phyloP scores from a whole-genome alignment of 1,139 yeast genomes.

The Barnettozyma hawaiiensis region DNA sequence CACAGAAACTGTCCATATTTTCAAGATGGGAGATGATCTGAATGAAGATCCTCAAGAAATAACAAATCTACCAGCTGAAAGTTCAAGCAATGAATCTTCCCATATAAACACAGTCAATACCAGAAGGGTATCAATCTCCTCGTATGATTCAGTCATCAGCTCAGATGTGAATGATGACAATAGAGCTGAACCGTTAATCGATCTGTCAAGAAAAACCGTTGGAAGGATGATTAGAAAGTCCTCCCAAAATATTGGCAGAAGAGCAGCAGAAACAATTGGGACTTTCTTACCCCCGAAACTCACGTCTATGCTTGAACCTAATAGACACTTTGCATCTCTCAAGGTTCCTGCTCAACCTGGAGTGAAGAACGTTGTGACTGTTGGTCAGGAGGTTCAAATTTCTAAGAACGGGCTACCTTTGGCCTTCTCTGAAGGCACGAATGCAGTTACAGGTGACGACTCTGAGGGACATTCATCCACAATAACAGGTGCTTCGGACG shows the following conservation, averaged over 20 bases:
- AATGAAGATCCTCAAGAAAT: slow-evolving; percentile 6
- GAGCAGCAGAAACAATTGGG: slow-evolving; percentile 87
- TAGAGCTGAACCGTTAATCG: slow-evolving; percentile 56
- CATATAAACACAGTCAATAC: slow-evolving; percentile 23
- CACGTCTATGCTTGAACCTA: slow-evolving; percentile 83
- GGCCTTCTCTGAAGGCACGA: slow-evolving; percentile 13
- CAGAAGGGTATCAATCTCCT: slow-evolving; percentile 29
- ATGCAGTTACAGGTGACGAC: slow-evolving; percentile 1
- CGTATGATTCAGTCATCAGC: slow-evolving; percentile 31
- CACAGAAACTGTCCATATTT: slow-evolving; percentile 89
- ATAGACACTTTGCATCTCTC: slow-evolving; percentile 88
- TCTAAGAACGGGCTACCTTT: slow-evolving; percentile 24
- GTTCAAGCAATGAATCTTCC: slow-evolving; percentile 29
- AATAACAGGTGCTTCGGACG: neutral
- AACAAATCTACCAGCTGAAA: slow-evolving; percentile 22
- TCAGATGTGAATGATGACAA: slow-evolving; percentile 33
- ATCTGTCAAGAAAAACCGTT: slow-evolving; percentile 62
- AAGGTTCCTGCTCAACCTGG: slow-evolving; percentile 68
- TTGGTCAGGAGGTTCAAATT: slow-evolving; percentile 38
- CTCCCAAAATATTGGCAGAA: slow-evolving; percentile 49
- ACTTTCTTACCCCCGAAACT: slow-evolving; percentile 80
- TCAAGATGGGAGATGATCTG: slow-evolving; percentile 47
- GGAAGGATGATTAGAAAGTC: slow-evolving; percentile 61
- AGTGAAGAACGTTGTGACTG: slow-evolving; percentile 57
- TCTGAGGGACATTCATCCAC: neutral